phyloP scores from a whole-genome alignment of 768 basidiomycete species.

The Phaffia australis region DNA sequence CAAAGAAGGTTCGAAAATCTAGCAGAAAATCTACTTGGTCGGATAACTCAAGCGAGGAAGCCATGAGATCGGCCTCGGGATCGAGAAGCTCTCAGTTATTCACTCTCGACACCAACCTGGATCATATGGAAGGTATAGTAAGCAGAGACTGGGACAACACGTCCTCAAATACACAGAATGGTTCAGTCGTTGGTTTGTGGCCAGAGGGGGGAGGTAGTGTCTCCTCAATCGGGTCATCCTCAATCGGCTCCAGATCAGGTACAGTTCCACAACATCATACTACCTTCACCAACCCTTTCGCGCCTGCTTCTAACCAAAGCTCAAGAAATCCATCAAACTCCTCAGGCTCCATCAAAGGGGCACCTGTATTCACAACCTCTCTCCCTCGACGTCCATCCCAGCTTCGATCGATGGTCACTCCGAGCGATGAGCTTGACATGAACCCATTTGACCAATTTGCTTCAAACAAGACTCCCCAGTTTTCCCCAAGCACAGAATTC shows the following conservation, averaged over 20 bases:
- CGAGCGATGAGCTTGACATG: constrained; percentile 2
- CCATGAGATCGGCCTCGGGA: neutral
- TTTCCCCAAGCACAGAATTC: constrained; percentile 30
- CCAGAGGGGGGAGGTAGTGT: neutral
- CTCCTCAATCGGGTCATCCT: neutral
- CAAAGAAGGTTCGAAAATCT: constrained; percentile 5
- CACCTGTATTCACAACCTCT: constrained; percentile 9
- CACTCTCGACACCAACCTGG: constrained; percentile 56
- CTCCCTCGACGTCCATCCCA: constrained; percentile 37
- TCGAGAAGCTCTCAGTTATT: constrained; percentile 30
- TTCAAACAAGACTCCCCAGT: constrained; percentile 30
- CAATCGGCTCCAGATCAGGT: neutral
- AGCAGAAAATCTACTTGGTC: constrained; percentile 4
- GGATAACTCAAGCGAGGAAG: constrained; percentile 7
- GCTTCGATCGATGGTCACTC: constrained; percentile 35
- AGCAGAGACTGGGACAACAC: constrained; percentile 38
- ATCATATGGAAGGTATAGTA: constrained; percentile 73
- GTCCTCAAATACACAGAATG: constrained; percentile 13
- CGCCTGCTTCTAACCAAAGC: constrained; percentile 12
- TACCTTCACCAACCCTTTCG: constrained; percentile 30
- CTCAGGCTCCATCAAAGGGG: neutral
- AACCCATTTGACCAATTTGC: constrained; percentile 24
- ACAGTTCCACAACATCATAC: constrained; percentile 7
- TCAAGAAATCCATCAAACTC: neutral
- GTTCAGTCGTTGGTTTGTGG: constrained; percentile 11